Evolutionary conservation across 306 rosid genomes (phyloP).

Genomic region (Senna siamea): DNA sequence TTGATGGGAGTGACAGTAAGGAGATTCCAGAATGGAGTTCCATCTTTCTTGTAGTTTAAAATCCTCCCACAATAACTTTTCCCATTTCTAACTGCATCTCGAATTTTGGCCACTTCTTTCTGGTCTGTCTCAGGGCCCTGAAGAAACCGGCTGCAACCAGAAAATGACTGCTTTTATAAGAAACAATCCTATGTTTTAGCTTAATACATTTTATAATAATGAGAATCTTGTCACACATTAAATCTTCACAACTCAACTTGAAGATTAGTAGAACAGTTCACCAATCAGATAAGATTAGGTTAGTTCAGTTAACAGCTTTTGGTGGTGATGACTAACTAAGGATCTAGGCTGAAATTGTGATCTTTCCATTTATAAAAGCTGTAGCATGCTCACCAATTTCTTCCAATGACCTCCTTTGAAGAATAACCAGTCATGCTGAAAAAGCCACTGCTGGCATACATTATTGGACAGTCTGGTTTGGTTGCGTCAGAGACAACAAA

Average conservation of each 20-base stretch:
- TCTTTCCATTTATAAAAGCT: slow-evolving; percentile 14
- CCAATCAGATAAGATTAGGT: neutral
- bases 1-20: slow-evolving; percentile 89
- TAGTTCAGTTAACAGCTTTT: slow-evolving; percentile 30
- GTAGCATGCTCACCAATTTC: slow-evolving; percentile 73
- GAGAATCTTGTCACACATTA: neutral
- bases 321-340: neutral
- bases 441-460: slow-evolving; percentile 89
- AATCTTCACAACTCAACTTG: slow-evolving; percentile 3
- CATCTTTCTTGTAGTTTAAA: slow-evolving; percentile 91
- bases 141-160: slow-evolving; percentile 88
- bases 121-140: slow-evolving; percentile 89
- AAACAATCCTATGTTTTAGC: slow-evolving; percentile 17
- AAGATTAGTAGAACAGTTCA: neutral
- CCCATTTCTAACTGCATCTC: slow-evolving; percentile 75
- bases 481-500: slow-evolving; percentile 95
- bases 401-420: slow-evolving; percentile 80
- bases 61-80: slow-evolving; percentile 82
- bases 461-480: slow-evolving; percentile 86
- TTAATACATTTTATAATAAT: neutral
- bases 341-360: slow-evolving; percentile 25
- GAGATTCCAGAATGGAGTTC: slow-evolving; percentile 95
- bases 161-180: slow-evolving; percentile 25
- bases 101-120: slow-evolving; percentile 76
- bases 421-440: slow-evolving; percentile 89